Percentiles rank a stretch among this genome's conserved stretches.
These are phyloP conservation scores for Apiospora koreana DNA, from an alignment of 2,329 filamentous ascomycete genomes.

Conservation along the genomic window DNA sequence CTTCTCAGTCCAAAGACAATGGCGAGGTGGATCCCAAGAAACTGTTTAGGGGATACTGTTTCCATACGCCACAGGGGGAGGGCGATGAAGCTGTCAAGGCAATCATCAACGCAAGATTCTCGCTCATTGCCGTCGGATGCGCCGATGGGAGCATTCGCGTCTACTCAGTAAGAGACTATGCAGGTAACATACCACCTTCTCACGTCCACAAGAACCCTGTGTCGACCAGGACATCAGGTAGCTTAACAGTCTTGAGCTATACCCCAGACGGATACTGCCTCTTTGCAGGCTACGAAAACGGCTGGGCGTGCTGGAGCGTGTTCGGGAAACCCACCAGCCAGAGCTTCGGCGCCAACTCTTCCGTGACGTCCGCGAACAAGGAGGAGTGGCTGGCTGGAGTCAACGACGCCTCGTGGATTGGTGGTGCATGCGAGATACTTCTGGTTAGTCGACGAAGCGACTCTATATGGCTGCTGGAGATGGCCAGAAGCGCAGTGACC, in stretches of 20 bases:
- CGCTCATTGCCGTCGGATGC: constrained; percentile 85
- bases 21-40: constrained; percentile 56
- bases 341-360: constrained; percentile 74
- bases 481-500: constrained; percentile 90
- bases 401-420: constrained; percentile 79
- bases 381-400: constrained; percentile 87
- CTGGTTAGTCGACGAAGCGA: constrained; percentile 72
- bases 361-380: constrained; percentile 64
- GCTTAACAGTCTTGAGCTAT: constrained; percentile 75
- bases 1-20: constrained; percentile 34
- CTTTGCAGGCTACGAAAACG: constrained; percentile 88
- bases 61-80: constrained; percentile 70
- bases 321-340: constrained; percentile 88
- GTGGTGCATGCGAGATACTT: constrained; percentile 83
- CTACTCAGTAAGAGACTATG: constrained; percentile 93
- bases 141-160: constrained; percentile 77
- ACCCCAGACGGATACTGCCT: constrained; percentile 96
- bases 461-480: constrained; percentile 83
- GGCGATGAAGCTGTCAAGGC: constrained; percentile 68
- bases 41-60: constrained; percentile 88
- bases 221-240: constrained; percentile 67
- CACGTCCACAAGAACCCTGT: constrained; percentile 74
- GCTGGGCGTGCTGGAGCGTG: constrained; percentile 97
- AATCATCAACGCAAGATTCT: constrained; percentile 93
- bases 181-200: constrained; percentile 86